Conservation (phyloP, 2,329 filamentous ascomycete species). For the Xylaria sp. region DNA sequence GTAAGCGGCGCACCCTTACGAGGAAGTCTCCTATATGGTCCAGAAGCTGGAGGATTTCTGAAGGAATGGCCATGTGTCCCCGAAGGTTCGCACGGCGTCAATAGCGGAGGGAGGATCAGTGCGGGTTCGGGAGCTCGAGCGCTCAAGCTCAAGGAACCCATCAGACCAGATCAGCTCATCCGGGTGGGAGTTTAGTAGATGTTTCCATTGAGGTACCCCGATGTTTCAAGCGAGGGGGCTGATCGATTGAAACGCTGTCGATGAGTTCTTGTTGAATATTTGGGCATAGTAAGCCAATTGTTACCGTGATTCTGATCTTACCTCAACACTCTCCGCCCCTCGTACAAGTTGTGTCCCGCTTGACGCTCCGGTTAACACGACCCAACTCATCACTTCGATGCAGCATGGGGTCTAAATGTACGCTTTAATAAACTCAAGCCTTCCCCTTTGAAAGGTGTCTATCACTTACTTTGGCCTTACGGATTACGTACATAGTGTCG, state of each 20-base stretch:
- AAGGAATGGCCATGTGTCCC: conserved; percentile 22
- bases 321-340: background rate
- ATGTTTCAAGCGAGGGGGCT: conserved; percentile 25
- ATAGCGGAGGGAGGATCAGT: background rate
- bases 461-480: background rate
- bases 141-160: background rate
- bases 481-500: background rate
- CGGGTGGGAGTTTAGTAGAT: conserved; percentile 4
- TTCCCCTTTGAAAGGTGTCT: background rate
- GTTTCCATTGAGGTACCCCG: conserved; percentile 15
- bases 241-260: conserved; percentile 12
- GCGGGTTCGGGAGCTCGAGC: conserved; percentile 7
- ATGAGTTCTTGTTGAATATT: conserved; percentile 7
- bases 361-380: background rate
- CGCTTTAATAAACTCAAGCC: background rate
- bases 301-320: background rate
- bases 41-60: conserved; percentile 58
- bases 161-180: conserved; percentile 24
- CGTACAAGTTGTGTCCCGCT: background rate
- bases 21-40: conserved; percentile 62
- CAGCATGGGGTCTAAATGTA: conserved; percentile 18
- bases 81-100: conserved; percentile 22
- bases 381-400: conserved; percentile 1
- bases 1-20: conserved; percentile 61
- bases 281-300: conserved; percentile 29